A percentile compares a stretch with the other conserved stretches of the same genome.
These are phyloP conservation scores for Tulasnella sp. DNA, from an alignment of 768 basidiomycete species.

Conservation along the genomic window DNA sequence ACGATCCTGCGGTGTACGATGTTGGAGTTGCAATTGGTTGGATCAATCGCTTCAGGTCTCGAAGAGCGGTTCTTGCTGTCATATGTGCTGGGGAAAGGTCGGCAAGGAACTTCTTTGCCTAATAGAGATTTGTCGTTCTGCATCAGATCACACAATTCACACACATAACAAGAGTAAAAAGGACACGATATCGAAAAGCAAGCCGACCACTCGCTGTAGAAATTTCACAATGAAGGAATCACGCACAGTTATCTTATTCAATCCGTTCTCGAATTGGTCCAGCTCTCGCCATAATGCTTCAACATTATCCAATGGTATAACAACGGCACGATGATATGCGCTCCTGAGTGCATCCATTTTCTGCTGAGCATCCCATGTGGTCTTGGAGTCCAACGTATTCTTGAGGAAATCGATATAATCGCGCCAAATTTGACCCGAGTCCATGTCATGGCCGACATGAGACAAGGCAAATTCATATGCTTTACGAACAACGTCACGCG, in stretches of 20 bases:
- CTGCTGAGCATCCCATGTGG: slow-evolving; percentile 91
- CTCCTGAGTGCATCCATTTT: slow-evolving; percentile 88
- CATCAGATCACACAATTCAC: background rate
- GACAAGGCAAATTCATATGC: slow-evolving; percentile 90
- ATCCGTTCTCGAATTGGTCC: slow-evolving; percentile 75
- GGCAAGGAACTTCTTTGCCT: slow-evolving; percentile 92
- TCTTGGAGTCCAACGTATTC: slow-evolving; percentile 48
- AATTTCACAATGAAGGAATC: background rate
- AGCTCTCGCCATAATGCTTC: slow-evolving; percentile 89
- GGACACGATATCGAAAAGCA: background rate
- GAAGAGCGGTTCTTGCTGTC: slow-evolving; percentile 83
- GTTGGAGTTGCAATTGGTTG: slow-evolving; percentile 28
- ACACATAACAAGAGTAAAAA: background rate
- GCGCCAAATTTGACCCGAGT: slow-evolving; percentile 83
- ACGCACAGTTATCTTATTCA: slow-evolving; percentile 75
- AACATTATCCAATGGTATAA: slow-evolving; percentile 87
- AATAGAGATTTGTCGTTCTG: background rate
- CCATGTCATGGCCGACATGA: slow-evolving; percentile 83
- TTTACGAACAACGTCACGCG: slow-evolving; percentile 66
- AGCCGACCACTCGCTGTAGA: background rate
- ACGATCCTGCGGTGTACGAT: slow-evolving; percentile 24
- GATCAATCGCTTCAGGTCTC: slow-evolving; percentile 57
- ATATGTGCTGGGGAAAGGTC: slow-evolving; percentile 89
- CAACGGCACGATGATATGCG: slow-evolving; percentile 85
- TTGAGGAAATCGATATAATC: slow-evolving; percentile 88